Evolutionary conservation across 139 green algal genomes (phyloP), one percentile per base, ranked within the genome.

Genomic region (Zygnema circumcarinatum): DNA sequence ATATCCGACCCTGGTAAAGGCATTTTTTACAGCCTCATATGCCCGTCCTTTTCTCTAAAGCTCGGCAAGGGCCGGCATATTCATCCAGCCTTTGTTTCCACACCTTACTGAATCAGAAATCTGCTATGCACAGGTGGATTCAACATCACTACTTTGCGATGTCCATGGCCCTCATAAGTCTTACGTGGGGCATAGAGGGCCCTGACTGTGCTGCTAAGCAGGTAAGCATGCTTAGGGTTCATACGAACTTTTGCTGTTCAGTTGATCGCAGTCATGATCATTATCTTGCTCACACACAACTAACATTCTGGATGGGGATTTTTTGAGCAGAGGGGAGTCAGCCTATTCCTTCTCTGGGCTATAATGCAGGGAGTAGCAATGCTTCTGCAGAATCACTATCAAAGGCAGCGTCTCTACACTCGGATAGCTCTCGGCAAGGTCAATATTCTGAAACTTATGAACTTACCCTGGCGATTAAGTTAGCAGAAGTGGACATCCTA

Each of bases 111-210:
- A n/a, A n/a, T n/a, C n/a, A n/a, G n/a, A n/a, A n/a, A n/a, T n/a
- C n/a, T n/a, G n/a, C n/a, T 16, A 78, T 78, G 7, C 36, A 3
- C 83, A 88, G 83, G 83, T 98, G 95, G 96, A 97, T 98, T 74
- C 90, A 93, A 42, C 96, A 98, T 93, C 97, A 99, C 94, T 98
- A 97, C 92, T 96, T 94, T 93, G 94, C 93, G 29, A 93, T 95
- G 1, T 86, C 76, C 2, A 94, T 93, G 41, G 93, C 91, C 47
- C 84, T 98, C 72, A 85, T 96, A 2, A 93, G 97, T 89, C 92
- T 99, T 32, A 95, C 94, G 3, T 93, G 98, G 82, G 95, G 96
- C 0, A 93, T 98, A 3, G 95, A 98, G 74, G 83, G 78, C 0
- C 47, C 47, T 29, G 82, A 87, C 47, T 93, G 84, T 81, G 47